Percentiles rank a stretch among this genome's conserved stretches.
Evolutionary conservation across 116 monocot species (phyloP).

Genomic region (Cymodocea nodosa): DNA sequence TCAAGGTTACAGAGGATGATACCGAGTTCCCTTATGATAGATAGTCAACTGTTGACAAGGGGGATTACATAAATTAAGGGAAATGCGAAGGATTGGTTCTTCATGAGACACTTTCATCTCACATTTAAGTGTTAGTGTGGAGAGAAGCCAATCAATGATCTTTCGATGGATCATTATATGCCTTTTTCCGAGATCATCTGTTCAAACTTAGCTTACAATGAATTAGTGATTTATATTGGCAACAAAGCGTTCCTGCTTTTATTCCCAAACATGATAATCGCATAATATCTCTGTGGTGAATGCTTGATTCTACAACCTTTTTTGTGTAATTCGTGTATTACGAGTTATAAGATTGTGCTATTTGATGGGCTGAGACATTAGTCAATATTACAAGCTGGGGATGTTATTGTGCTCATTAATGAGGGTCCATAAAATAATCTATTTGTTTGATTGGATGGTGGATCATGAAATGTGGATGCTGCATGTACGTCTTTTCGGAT

Average conservation of each 20-base stretch:
- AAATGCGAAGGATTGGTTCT: conserved; percentile 1
- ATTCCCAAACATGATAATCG: background rate
- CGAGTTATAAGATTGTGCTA: too few species aligned
- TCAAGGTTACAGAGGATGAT: conserved; percentile 77
- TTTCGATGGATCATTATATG: background rate
- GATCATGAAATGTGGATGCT: too few species aligned
- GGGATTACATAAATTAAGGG: background rate
- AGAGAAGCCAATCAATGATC: conserved; percentile 2
- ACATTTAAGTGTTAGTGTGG: background rate
- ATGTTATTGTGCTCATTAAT: too few species aligned
- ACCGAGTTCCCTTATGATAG: conserved; percentile 56
- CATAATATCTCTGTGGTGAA: background rate
- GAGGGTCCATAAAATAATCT: too few species aligned
- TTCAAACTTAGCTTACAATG: too few species aligned
- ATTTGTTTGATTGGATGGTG: too few species aligned
- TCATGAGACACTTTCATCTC: conserved; percentile 1
- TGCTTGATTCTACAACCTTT: background rate
- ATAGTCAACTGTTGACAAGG: conserved; percentile 14
- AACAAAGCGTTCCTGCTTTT: background rate
- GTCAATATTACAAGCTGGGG: too few species aligned
- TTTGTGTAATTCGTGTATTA: background rate
- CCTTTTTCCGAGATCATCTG: too few species aligned
- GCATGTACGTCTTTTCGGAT: too few species aligned
- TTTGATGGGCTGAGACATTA: too few species aligned
- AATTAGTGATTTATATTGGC: too few species aligned